Percentiles rank a stretch among this genome's conserved stretches.
These are phyloP conservation scores for Pleurotus djamor DNA, from an alignment of 768 basidiomycete genomes.

Conservation along the genomic window DNA sequence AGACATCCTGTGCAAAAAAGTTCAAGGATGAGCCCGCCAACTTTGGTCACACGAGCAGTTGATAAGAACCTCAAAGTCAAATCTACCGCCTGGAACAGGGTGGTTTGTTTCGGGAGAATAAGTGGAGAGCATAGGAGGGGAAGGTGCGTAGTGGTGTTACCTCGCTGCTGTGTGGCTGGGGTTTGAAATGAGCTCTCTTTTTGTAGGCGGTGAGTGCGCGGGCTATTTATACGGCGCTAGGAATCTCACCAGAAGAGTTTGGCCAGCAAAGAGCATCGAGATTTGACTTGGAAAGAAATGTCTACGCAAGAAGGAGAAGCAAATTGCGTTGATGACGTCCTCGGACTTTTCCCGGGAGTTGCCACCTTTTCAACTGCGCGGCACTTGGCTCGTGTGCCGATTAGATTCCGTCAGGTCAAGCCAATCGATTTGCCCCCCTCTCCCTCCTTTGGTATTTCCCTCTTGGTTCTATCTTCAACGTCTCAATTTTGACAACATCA, in stretches of 20 bases:
- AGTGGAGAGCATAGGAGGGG: conserved; percentile 2
- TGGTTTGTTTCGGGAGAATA: neutral
- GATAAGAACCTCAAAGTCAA: conserved; percentile 3
- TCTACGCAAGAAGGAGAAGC: neutral
- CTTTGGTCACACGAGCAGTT: conserved; percentile 1
- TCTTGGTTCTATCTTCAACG: neutral
- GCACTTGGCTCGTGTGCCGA: neutral
- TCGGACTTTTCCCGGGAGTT: neutral
- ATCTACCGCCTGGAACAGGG: neutral
- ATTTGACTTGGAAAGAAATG: neutral
- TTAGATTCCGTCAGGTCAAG: neutral
- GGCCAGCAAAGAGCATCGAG: neutral
- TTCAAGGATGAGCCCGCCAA: neutral
- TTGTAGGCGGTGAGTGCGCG: neutral
- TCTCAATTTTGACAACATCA: neutral
- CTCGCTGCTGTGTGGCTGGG: neutral
- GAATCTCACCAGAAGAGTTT: neutral
- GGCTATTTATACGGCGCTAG: neutral
- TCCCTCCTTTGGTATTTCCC: neutral
- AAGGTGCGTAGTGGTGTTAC: neutral
- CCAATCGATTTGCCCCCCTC: neutral
- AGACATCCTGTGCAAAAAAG: conserved; percentile 55
- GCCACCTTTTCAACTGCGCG: neutral
- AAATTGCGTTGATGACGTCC: neutral
- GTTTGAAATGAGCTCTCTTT: neutral